Evolutionary conservation across 2,329 filamentous ascomycete genomes (phyloP), one percentile per base, ranked within the genome.

Genomic region (Arthroderma uncinatum): DNA sequence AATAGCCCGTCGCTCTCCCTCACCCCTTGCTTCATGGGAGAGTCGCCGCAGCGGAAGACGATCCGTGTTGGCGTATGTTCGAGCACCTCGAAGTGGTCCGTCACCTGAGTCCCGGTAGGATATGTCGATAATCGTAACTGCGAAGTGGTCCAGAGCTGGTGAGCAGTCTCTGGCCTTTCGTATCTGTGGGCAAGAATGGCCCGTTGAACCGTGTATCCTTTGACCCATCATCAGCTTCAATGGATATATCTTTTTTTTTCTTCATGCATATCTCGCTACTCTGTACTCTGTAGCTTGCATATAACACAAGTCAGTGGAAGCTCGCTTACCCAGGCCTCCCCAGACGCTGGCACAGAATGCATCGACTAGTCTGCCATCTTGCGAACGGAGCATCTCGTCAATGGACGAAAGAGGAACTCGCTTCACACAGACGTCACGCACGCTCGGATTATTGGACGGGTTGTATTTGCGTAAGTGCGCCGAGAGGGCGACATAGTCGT

Each of bases 71-170:
- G 73, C 0, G 79, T 83, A 70, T 84, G 84, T 55, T 83, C 79
- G 0, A 88, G 73, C 0, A 88, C 83, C 67, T 87, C 82, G 65
- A 88, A 88, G 68, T 88, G 85, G 66, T 88, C 83, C 2, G 82
- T 85, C 58, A 88, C 79, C 40, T 75, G 66, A 0, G 84, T 85
- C 34, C 84, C 84, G 39, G 78, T 74, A 19, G 82, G 78, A 66
- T 87, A 88, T 8, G 63, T 75, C 58, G 75, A 81, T n/a, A 70
- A 63, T 4, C 75, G 67, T 1, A 88, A 77, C 54, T 83, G 76
- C 9, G 76, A 69, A 2, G 68, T 72, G 1, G 78, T 76, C 83
- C 85, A 88, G 1, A 87, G 77, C 61, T 87, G 81, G 50, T 73
- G 65, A 1, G 76, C 73, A 0, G 83, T 85, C 39, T 79, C 74